These are phyloP conservation scores for Lasiodiplodia sp. DNA, from an alignment of 2,329 filamentous ascomycete genomes.

Conservation along the genomic window DNA sequence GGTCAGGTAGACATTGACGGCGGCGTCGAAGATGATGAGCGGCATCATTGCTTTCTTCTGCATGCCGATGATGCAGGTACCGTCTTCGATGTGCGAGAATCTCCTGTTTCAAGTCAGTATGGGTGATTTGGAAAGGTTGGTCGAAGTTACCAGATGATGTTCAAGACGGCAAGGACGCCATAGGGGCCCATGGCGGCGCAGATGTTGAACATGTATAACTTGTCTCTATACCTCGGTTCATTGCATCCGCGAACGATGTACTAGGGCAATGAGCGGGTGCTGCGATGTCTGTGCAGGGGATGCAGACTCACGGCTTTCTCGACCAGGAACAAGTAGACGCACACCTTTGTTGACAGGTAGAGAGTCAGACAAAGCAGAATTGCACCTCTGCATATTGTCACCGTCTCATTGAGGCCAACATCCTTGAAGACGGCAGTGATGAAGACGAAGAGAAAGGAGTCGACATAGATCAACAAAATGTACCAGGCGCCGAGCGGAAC, in stretches of 20 bases:
- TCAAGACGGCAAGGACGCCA: slow-evolving; percentile 14
- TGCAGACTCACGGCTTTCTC: slow-evolving; percentile 13
- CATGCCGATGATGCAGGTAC: slow-evolving; percentile 67
- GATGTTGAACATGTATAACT: slow-evolving; percentile 14
- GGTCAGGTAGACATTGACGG: slow-evolving; percentile 70
- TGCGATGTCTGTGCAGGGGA: neutral
- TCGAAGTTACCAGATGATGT: slow-evolving; percentile 9
- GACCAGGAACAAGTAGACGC: slow-evolving; percentile 11
- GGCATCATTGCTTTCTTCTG: slow-evolving; percentile 65
- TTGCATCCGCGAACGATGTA: slow-evolving; percentile 22
- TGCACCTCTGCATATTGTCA: slow-evolving; percentile 2
- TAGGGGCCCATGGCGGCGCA: slow-evolving; percentile 5
- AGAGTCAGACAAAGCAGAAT: slow-evolving; percentile 13
- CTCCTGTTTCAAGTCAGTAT: neutral
- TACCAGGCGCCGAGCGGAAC: slow-evolving; percentile 1
- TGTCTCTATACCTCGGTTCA: neutral
- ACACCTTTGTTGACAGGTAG: slow-evolving; percentile 20
- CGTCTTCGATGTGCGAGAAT: slow-evolving; percentile 11
- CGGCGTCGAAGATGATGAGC: slow-evolving; percentile 66
- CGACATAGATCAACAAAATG: slow-evolving; percentile 1
- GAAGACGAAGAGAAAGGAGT: slow-evolving; percentile 23
- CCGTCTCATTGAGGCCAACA: slow-evolving; percentile 11
- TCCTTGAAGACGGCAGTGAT: slow-evolving; percentile 22
- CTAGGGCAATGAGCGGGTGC: neutral
- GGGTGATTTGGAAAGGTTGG: neutral